These are phyloP conservation scores for Atractiella rhizophila DNA, from an alignment of 768 basidiomycete genomes.

Conservation along the genomic window DNA sequence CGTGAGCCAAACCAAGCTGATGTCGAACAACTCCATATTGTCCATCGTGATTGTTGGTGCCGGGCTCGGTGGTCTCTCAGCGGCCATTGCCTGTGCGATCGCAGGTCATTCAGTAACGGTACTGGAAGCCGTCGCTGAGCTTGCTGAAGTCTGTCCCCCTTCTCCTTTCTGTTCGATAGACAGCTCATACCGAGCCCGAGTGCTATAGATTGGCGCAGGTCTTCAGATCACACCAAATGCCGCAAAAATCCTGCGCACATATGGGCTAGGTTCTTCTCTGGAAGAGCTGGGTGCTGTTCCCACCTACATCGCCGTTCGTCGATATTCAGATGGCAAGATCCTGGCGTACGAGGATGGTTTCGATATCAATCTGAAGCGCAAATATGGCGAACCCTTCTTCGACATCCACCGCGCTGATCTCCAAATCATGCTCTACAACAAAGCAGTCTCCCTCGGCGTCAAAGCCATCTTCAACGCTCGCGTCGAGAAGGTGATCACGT, in stretches of 20 bases:
- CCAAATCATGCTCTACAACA: neutral
- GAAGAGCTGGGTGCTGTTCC: constrained; percentile 2
- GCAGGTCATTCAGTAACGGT: no score
- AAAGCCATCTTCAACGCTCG: neutral
- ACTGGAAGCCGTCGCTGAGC: constrained; percentile 1
- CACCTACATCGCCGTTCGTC: constrained; percentile 2
- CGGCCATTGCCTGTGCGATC: no score
- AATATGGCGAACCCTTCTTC: constrained; percentile 3
- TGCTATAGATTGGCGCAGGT: neutral
- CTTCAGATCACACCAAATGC: constrained; percentile 2
- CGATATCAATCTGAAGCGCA: neutral
- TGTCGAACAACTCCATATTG: no score
- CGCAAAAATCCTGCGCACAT: neutral
- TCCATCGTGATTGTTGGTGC: no score
- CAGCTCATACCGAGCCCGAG: neutral
- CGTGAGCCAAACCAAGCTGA: no score
- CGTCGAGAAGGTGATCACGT: neutral
- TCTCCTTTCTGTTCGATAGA: neutral
- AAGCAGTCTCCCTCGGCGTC: constrained; percentile 1
- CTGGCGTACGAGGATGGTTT: constrained; percentile 1
- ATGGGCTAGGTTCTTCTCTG: neutral
- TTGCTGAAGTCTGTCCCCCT: constrained; percentile 3
- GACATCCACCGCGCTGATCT: constrained; percentile 3
- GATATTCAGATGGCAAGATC: constrained; percentile 4
- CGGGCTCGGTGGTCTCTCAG: no score